Evolutionary conservation across 2,329 filamentous ascomycete species (phyloP).

Genomic region (Colletotrichum costaricense): DNA sequence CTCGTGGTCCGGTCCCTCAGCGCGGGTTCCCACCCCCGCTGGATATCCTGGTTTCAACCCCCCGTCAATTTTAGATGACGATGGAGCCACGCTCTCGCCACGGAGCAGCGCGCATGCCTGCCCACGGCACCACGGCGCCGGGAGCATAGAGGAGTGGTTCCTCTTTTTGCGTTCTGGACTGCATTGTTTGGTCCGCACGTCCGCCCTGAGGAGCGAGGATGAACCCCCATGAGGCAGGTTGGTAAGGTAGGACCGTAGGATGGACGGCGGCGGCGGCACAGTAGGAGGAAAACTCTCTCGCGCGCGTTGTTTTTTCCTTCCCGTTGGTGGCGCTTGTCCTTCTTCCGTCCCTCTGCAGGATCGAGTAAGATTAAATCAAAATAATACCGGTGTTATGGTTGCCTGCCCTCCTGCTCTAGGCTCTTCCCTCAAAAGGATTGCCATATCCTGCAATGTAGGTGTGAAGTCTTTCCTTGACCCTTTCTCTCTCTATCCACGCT

Average conservation of each 20-base stretch:
- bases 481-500: constrained; percentile 18
- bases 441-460: not conserved
- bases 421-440: not conserved
- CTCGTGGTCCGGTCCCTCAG: not conserved
- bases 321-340: constrained; percentile 10
- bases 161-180: not conserved
- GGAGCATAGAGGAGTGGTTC: not conserved
- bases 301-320: not conserved
- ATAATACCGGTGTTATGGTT: not conserved
- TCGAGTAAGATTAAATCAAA: constrained; percentile 6
- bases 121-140: constrained; percentile 15
- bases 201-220: constrained; percentile 12
- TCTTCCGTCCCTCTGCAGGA: constrained; percentile 8
- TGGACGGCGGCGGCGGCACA: too few species aligned
- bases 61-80: constrained; percentile 29
- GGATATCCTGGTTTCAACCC: constrained; percentile 22
- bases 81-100: constrained; percentile 32
- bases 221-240: not conserved
- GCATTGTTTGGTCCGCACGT: constrained; percentile 9
- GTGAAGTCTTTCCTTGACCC: not conserved
- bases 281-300: not conserved
- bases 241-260: not conserved
- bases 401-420: not conserved
- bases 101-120: constrained; percentile 21
- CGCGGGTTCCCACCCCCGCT: not conserved